Evolutionary conservation across 345 rosid genomes (phyloP).

Genomic region (Acer campestre): DNA sequence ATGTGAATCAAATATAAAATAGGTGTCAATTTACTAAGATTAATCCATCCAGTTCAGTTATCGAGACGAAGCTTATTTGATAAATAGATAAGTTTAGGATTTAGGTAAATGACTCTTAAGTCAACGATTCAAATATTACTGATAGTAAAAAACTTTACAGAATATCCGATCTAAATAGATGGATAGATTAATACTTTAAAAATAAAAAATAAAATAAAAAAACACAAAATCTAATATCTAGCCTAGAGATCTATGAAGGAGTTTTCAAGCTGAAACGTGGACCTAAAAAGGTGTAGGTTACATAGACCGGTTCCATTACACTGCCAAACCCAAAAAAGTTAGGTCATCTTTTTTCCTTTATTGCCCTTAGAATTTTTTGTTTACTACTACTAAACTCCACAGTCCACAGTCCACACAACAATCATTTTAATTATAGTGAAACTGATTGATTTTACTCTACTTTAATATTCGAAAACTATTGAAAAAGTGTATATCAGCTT

Average conservation of each 20-base stretch:
- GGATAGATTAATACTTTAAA: no score
- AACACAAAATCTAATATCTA: neutral
- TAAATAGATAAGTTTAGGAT: no score
- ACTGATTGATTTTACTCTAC: constrained; percentile 8
- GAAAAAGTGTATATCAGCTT: neutral
- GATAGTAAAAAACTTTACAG: no score
- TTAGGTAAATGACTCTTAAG: no score
- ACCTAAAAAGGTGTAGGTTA: neutral
- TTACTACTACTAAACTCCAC: neutral
- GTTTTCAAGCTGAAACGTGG: constrained; percentile 19
- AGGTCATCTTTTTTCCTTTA: neutral
- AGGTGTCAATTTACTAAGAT: no score
- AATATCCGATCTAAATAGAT: no score
- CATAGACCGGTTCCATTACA: neutral
- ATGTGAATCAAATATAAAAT: no score
- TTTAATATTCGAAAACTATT: neutral
- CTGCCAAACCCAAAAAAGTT: constrained; percentile 1
- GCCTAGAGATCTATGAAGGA: constrained; percentile 5
- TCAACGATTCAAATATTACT: no score
- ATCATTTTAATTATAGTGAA: neutral
- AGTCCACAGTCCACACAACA: neutral
- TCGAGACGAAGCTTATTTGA: accelerated
- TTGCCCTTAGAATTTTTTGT: constrained; percentile 11
- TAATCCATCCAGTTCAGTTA: no score
- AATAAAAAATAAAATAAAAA: no score